A percentile compares a stretch with the other conserved stretches of the same genome.
Conservation (phyloP, 352 stramenopile genomes). For the Globisporangium alternatum region DNA sequence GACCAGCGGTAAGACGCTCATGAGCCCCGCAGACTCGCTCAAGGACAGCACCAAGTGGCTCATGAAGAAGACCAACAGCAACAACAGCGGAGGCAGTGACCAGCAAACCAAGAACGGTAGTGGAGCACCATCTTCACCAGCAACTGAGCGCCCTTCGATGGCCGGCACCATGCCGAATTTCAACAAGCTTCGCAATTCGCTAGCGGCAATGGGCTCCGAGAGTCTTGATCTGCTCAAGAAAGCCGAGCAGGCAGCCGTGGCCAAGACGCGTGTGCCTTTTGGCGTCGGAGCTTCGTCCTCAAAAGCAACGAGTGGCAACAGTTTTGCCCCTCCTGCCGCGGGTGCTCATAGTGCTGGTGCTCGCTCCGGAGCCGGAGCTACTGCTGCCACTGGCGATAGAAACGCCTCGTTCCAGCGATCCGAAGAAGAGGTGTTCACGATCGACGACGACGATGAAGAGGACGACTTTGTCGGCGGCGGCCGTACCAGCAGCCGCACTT, state of each 20-base stretch:
- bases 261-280: slow-evolving; percentile 44
- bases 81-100: slow-evolving; percentile 19
- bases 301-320: slow-evolving; percentile 1
- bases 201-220: slow-evolving; percentile 62
- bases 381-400: slow-evolving; percentile 15
- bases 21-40: slow-evolving; percentile 48
- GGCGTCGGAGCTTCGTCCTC: slow-evolving; percentile 20
- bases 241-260: slow-evolving; percentile 51
- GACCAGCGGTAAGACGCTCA: slow-evolving; percentile 61
- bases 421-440: slow-evolving; percentile 81
- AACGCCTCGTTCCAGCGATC: slow-evolving; percentile 46
- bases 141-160: slow-evolving; percentile 7
- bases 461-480: slow-evolving; percentile 42
- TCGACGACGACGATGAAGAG: slow-evolving; percentile 77
- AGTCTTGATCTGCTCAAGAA: slow-evolving; percentile 79
- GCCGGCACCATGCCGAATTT: slow-evolving; percentile 34
- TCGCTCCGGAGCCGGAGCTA: neutral
- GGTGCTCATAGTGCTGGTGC: neutral
- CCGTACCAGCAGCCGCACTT: slow-evolving; percentile 31
- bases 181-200: slow-evolving; percentile 57
- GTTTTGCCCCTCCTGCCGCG: neutral
- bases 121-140: slow-evolving; percentile 7
- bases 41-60: slow-evolving; percentile 77
- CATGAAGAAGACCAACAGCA: slow-evolving; percentile 54
- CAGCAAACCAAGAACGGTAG: slow-evolving; percentile 19